phyloP scores from a whole-genome alignment of 805 yeast species.

The Kuraishia cidri region DNA sequence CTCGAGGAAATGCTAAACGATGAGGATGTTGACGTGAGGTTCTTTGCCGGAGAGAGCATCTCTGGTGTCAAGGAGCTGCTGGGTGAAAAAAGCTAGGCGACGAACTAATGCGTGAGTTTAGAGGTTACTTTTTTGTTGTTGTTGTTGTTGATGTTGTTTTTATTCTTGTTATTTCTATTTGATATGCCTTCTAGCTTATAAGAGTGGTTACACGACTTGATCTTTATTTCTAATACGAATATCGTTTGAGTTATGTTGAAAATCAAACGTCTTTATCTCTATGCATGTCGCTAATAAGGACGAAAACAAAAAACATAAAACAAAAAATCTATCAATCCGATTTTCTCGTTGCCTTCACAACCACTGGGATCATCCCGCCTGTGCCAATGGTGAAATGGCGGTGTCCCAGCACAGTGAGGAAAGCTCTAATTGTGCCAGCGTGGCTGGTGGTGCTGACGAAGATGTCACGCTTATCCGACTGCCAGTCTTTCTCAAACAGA shows the following conservation, averaged over 20 bases:
- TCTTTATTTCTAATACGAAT: background rate
- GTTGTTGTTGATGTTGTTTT: background rate
- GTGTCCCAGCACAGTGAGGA: conserved; percentile 42
- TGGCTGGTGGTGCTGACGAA: conserved; percentile 47
- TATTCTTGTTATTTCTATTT: background rate
- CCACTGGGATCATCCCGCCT: conserved; percentile 57
- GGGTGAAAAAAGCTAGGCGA: too few relatives aligned
- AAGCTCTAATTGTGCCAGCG: conserved; percentile 48
- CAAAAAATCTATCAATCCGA: too few relatives aligned
- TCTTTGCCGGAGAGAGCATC: conserved; percentile 65
- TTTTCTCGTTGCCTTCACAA: conserved; percentile 32
- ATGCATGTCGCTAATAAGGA: too few relatives aligned
- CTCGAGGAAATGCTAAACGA: conserved; percentile 62
- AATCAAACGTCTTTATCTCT: background rate
- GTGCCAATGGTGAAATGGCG: conserved; percentile 51
- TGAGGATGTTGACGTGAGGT: conserved; percentile 83
- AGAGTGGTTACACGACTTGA: too few relatives aligned
- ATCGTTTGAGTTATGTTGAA: too few relatives aligned
- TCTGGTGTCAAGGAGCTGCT: conserved; percentile 18
- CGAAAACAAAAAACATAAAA: too few relatives aligned
- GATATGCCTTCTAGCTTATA: background rate
- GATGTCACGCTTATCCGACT: conserved; percentile 7
- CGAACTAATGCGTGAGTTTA: background rate
- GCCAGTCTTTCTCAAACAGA: conserved; percentile 21
- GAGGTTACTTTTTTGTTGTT: background rate